These are phyloP conservation scores for Alternaria hordeiaustralica DNA, from an alignment of 2,329 filamentous ascomycete genomes.

Conservation along the genomic window DNA sequence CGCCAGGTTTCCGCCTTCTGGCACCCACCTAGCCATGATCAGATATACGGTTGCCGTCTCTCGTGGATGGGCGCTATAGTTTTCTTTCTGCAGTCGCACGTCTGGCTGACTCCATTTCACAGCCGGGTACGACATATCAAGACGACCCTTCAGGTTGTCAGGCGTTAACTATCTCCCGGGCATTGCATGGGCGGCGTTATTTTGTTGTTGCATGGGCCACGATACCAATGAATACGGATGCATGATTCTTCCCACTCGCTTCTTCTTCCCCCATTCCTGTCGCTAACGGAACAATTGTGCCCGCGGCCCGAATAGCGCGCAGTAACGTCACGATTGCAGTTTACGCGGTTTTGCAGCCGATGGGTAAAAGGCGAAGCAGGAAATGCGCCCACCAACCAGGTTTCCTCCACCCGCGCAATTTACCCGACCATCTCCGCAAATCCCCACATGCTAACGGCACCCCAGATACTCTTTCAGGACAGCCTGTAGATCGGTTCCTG, in stretches of 20 bases:
- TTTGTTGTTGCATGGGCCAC: conserved; percentile 6
- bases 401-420: conserved; percentile 31
- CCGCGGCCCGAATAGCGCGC: conserved; percentile 1
- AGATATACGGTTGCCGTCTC: not conserved
- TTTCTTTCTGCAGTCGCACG: not conserved
- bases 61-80: not conserved
- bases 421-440: conserved; percentile 40
- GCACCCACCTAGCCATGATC: not conserved
- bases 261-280: not conserved
- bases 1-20: not conserved
- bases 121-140: not conserved
- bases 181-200: conserved; percentile 19
- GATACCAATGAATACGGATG: conserved; percentile 34
- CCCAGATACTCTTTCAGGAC: conserved; percentile 26
- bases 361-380: conserved; percentile 20
- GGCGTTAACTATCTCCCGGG: not conserved
- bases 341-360: conserved; percentile 21
- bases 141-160: not conserved
- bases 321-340: conserved; percentile 5
- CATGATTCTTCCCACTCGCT: not conserved
- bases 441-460: conserved; percentile 27
- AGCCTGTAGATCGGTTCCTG: conserved; percentile 14
- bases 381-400: conserved; percentile 35
- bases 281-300: conserved; percentile 9
- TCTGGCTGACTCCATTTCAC: not conserved